Evolutionary conservation across 208 protist genomes (phyloP).

Genomic region (Trypanosoma scelopori): DNA sequence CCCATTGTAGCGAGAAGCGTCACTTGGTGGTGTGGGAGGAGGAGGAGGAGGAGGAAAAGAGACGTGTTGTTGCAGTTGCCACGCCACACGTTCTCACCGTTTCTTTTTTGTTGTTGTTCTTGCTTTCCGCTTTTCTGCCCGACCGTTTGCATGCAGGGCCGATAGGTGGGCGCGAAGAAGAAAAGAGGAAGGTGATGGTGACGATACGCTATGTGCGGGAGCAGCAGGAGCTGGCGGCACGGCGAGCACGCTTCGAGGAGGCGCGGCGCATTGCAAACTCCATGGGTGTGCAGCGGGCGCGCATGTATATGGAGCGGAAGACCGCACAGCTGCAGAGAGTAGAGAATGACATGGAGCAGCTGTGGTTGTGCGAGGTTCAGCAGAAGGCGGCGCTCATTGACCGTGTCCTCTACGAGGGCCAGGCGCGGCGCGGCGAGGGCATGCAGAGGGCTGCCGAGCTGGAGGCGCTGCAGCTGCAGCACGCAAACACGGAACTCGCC

Average conservation of each 20-base stretch:
- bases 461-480: slow-evolving; percentile 1
- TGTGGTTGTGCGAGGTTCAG: slow-evolving; percentile 40
- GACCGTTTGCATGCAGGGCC: too few species aligned
- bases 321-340: slow-evolving; percentile 32
- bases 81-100: too few species aligned
- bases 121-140: slow-evolving; percentile 1
- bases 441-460: slow-evolving; percentile 31
- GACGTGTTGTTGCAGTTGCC: too few species aligned
- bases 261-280: slow-evolving; percentile 44
- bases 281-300: slow-evolving; percentile 44
- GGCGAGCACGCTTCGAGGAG: slow-evolving; percentile 47
- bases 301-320: slow-evolving; percentile 54
- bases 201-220: slow-evolving; percentile 49
- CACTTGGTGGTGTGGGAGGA: too few species aligned
- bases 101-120: slow-evolving; percentile 6
- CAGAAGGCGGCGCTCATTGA: slow-evolving; percentile 33
- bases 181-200: slow-evolving; percentile 40
- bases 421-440: slow-evolving; percentile 31
- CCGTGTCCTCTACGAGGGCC: slow-evolving; percentile 24
- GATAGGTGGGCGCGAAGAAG: neutral
- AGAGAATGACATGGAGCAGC: slow-evolving; percentile 25
- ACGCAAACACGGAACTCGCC: slow-evolving; percentile 33
- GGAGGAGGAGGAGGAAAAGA: too few species aligned
- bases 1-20: too few species aligned
- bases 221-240: slow-evolving; percentile 49